Evolutionary conservation across 1,139 yeast genomes (phyloP).

Genomic region (Torulaspora pretoriensis): DNA sequence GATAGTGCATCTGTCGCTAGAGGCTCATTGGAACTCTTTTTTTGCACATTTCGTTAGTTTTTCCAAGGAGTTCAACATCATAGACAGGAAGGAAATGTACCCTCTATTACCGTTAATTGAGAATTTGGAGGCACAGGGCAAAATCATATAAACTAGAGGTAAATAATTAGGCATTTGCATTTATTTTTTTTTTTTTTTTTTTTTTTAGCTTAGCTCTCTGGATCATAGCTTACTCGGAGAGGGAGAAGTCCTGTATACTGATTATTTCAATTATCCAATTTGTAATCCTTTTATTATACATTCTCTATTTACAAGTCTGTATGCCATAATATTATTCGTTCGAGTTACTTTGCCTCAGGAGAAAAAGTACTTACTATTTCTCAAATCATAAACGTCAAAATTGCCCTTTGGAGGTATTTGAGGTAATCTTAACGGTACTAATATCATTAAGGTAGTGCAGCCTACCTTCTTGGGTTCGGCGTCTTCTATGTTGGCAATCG

Average conservation of each 20-base stretch:
- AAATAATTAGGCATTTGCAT: conserved; percentile 1
- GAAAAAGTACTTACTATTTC: conserved; percentile 78
- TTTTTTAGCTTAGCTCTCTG: too few relatives aligned
- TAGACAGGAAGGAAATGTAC: conserved; percentile 72
- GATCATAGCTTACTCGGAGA: too few relatives aligned
- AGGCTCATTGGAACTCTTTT: conserved; percentile 97
- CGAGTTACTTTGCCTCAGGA: conserved; percentile 24
- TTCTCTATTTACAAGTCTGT: conserved; percentile 4
- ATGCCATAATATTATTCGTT: conserved; percentile 3
- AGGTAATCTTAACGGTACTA: conserved; percentile 69
- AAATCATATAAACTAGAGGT: conserved; percentile 42
- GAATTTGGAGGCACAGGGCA: conserved; percentile 79
- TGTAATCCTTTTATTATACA: not conserved
- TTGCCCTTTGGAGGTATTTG: conserved; percentile 76
- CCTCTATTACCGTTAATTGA: conserved; percentile 78
- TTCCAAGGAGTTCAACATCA: conserved; percentile 73
- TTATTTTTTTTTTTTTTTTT: not conserved
- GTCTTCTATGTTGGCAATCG: conserved; percentile 28
- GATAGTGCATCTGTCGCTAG: conserved; percentile 80
- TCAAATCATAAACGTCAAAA: conserved; percentile 71
- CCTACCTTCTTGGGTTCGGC: conserved; percentile 33
- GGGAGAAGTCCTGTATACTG: too few relatives aligned
- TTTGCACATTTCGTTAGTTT: conserved; percentile 94
- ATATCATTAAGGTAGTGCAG: conserved; percentile 34
- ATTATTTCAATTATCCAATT: not conserved